A percentile compares a stretch with the other conserved stretches of the same genome.
phyloP scores from a whole-genome alignment of 306 rosid genomes.

The Quercus glauca region DNA sequence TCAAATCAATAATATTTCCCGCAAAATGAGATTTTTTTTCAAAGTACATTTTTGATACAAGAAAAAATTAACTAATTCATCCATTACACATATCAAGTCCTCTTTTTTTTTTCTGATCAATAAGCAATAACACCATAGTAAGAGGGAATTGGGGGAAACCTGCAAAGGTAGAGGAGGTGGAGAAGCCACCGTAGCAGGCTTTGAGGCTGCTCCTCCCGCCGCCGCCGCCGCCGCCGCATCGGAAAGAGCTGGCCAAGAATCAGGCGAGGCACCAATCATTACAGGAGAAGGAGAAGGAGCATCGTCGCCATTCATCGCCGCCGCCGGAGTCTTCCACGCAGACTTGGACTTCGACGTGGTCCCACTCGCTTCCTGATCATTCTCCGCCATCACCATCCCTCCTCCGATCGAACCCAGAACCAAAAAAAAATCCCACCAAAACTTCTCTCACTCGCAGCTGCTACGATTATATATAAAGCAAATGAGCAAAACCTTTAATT shows the following conservation, averaged over 20 bases:
- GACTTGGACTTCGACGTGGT: slow-evolving; percentile 49
- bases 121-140: background rate
- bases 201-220: slow-evolving; percentile 2
- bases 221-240: slow-evolving; percentile 30
- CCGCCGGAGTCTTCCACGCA: slow-evolving; percentile 74
- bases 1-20: no score
- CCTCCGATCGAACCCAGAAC: slow-evolving; percentile 23
- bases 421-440: background rate
- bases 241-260: slow-evolving; percentile 87
- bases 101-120: no score
- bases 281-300: slow-evolving; percentile 32
- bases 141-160: slow-evolving; percentile 33
- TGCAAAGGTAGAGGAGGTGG: slow-evolving; percentile 37
- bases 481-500: no score
- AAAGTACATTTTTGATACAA: background rate
- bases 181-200: slow-evolving; percentile 30
- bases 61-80: background rate
- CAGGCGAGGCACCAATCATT: slow-evolving; percentile 52
- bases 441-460: background rate
- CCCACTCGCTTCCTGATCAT: slow-evolving; percentile 48
- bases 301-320: slow-evolving; percentile 32
- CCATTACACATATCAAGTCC: background rate
- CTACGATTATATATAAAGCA: no score
- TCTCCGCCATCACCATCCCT: slow-evolving; percentile 77
- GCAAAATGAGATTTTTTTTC: no score